Evolutionary conservation across 352 stramenopile species (phyloP).

Genomic region (Globisporangium lucens): DNA sequence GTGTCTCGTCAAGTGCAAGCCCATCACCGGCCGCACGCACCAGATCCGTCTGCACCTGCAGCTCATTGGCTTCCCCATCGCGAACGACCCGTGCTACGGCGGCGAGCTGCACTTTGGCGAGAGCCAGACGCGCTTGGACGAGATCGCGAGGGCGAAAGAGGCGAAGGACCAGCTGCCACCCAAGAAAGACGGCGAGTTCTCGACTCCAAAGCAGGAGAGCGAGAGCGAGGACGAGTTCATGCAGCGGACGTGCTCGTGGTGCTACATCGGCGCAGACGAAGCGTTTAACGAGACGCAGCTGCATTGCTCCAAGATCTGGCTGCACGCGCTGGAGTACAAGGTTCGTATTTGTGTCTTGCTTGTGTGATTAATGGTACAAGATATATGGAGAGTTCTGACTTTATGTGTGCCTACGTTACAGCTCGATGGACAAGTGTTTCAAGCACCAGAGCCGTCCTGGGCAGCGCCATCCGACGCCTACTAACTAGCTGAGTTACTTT

Average conservation of each 20-base stretch:
- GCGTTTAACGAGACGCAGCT: constrained; percentile 84
- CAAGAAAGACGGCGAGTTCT: constrained; percentile 52
- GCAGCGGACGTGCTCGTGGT: constrained; percentile 75
- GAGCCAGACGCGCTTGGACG: constrained; percentile 33
- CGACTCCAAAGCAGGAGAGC: constrained; percentile 39
- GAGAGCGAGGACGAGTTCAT: constrained; percentile 79
- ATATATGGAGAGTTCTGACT: constrained; percentile 2
- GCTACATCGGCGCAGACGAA: constrained; percentile 52
- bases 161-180: constrained; percentile 28
- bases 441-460: constrained; percentile 59
- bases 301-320: constrained; percentile 85
- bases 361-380: neutral
- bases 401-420: constrained; percentile 25
- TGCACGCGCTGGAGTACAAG: constrained; percentile 87
- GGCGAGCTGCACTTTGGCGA: constrained; percentile 92
- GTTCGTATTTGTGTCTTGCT: constrained; percentile 27
- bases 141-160: constrained; percentile 46
- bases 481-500: constrained; percentile 15
- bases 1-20: constrained; percentile 91
- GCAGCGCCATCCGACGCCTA: constrained; percentile 40
- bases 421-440: constrained; percentile 69
- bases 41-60: constrained; percentile 97
- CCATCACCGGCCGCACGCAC: constrained; percentile 95
- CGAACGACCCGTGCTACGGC: constrained; percentile 97
- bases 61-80: constrained; percentile 91